A percentile compares a stretch with the other conserved stretches of the same genome.
These are phyloP conservation scores for Auricularia cornea DNA, from an alignment of 768 basidiomycete genomes.

Conservation along the genomic window DNA sequence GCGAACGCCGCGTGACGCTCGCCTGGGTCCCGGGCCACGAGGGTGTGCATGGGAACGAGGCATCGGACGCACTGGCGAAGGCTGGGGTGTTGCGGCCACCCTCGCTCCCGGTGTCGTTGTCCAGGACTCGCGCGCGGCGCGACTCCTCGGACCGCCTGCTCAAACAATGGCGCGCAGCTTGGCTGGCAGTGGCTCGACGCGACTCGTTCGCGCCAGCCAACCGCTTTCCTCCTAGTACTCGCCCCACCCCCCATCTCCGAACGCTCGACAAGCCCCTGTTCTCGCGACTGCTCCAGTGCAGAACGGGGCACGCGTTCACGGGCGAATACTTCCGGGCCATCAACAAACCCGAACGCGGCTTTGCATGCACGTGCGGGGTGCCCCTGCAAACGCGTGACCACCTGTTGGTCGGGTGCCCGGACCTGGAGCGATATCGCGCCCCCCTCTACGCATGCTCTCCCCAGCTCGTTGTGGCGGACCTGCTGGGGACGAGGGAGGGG, in stretches of 20 bases:
- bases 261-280: neutral
- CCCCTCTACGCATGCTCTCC: neutral
- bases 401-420: constrained; percentile 3
- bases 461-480: no score
- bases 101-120: neutral
- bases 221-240: neutral
- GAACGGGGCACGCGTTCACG: constrained; percentile 5
- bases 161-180: neutral
- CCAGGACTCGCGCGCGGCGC: neutral
- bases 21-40: constrained; percentile 5
- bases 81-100: neutral
- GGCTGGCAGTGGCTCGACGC: neutral
- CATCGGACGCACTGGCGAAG: constrained; percentile 2
- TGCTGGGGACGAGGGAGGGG: no score
- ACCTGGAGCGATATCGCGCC: neutral
- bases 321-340: constrained; percentile 4
- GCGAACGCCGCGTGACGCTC: no score
- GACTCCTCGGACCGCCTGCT: neutral
- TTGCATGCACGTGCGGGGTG: constrained; percentile 5
- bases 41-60: constrained; percentile 3
- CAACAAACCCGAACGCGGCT: neutral
- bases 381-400: constrained; percentile 3
- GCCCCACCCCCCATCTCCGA: neutral
- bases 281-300: neutral
- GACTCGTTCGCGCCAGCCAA: neutral